Base-by-base conservation (phyloP, 768 basidiomycete species). In the Tricholoma sp. region DNA sequence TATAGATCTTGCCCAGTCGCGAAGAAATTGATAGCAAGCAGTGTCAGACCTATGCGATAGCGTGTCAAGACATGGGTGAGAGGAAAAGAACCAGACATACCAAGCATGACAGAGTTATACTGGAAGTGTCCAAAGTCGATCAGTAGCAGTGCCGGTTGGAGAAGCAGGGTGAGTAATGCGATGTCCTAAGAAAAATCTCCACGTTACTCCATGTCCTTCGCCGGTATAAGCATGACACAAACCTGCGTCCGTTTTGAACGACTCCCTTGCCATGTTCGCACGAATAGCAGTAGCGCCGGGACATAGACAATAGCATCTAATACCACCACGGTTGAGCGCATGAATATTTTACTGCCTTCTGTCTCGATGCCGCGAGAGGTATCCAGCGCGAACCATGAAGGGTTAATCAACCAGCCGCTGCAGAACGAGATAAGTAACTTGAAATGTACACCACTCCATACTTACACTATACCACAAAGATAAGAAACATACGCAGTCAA, bases 121-220 rank as follows among this genome's bases (percentile, higher is more conserved):
- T 98, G 94, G 64, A 96, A 96, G 67, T 98, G 94, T 0, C 96
- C 94, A 66, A 87, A 89, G 71, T 97, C 96, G 53, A 96, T 80
- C 17, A 97, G 73, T 8, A 94, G 72, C 32, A 97, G 72, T 0
- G 89, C 84, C 2, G 96, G 96, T 65, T 94, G 91, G 12, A 94
- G 77, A 13, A 96, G 72, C 10, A 96, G 72, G 3, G 82, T 84
- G 20, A 91, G 61, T 4, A 94, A 68, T 1, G 89, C 87, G 20
- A 82, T 66, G 69, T 89, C 79, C 87, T 89, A 45, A n/a, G 18
- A 42, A 53, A 62, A 49, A 59, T 55, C 2, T 48, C 31, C 54
- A 37, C 59, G 24, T 56, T 59, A 17, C 56, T 50, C 7, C 48
- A 17, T 2, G 5, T 45, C 17, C 10, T 41, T n/a, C 31, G 8